phyloP scores from a whole-genome alignment of 2,329 filamentous ascomycete species.

The Talaromyces sp. region DNA sequence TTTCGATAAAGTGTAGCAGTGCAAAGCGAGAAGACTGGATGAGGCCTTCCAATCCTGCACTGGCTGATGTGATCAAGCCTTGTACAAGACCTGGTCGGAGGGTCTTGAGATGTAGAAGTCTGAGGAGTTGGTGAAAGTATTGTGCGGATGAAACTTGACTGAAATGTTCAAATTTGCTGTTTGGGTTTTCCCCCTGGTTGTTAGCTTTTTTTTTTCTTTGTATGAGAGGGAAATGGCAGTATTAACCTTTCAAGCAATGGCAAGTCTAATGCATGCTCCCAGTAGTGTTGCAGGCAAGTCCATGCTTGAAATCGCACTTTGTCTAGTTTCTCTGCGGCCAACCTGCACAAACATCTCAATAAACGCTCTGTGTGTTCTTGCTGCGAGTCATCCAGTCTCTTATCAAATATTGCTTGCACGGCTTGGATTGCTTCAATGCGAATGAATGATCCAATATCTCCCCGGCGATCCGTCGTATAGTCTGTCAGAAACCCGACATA shows the following conservation, averaged over 20 bases:
- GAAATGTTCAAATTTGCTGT: slow-evolving; percentile 39
- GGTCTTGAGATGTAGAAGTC: slow-evolving; percentile 32
- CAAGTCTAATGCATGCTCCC: slow-evolving; percentile 30
- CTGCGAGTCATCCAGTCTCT: slow-evolving; percentile 11
- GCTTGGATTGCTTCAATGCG: slow-evolving; percentile 72
- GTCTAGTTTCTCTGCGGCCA: slow-evolving; percentile 86
- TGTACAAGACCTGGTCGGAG: slow-evolving; percentile 35
- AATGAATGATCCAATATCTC: slow-evolving; percentile 85
- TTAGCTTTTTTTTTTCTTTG: neutral
- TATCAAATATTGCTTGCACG: slow-evolving; percentile 42
- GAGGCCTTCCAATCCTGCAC: slow-evolving; percentile 41
- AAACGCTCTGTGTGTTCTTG: slow-evolving; percentile 22
- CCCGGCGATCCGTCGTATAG: slow-evolving; percentile 83
- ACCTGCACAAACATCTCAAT: slow-evolving; percentile 52
- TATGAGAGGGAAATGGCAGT: no score
- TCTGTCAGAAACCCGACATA: slow-evolving; percentile 61
- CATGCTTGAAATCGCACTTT: slow-evolving; percentile 63
- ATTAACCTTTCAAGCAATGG: slow-evolving; percentile 41
- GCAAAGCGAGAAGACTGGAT: slow-evolving; percentile 40
- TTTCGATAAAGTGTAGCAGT: slow-evolving; percentile 32
- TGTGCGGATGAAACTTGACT: slow-evolving; percentile 40
- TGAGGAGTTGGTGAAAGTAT: slow-evolving; percentile 41
- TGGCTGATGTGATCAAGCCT: slow-evolving; percentile 42
- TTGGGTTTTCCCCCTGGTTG: slow-evolving; percentile 13
- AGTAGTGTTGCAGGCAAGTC: slow-evolving; percentile 38